Conservation (phyloP, 495 filamentous ascomycete genomes). For the Aspergillus haitiensis region DNA sequence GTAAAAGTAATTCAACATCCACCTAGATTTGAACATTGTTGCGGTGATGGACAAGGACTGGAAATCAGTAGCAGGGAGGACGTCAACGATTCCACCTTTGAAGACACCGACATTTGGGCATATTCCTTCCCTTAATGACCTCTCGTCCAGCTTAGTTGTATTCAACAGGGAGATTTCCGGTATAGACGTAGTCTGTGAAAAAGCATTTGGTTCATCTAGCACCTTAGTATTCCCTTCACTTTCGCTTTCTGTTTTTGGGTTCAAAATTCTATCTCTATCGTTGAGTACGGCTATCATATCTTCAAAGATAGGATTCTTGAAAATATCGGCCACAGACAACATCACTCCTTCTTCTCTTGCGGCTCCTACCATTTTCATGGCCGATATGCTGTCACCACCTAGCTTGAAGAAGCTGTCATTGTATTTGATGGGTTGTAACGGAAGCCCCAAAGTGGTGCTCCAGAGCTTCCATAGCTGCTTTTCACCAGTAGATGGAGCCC, state of each 20-base stretch:
- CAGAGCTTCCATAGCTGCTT: slow-evolving; percentile 47
- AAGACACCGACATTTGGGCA: slow-evolving; percentile 57
- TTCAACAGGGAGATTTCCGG: slow-evolving; percentile 48
- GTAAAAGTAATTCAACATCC: slow-evolving; percentile 60
- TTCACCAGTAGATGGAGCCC: slow-evolving; percentile 24
- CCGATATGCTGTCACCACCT: slow-evolving; percentile 59
- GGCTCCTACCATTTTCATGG: slow-evolving; percentile 67
- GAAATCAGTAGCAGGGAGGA: slow-evolving; percentile 62
- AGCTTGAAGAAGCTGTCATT: slow-evolving; percentile 52
- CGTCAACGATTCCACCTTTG: slow-evolving; percentile 56
- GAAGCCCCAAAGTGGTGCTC: slow-evolving; percentile 46
- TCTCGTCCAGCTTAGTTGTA: slow-evolving; percentile 42
- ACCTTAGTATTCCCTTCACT: slow-evolving; percentile 22
- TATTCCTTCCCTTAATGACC: slow-evolving; percentile 46
- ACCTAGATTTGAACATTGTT: slow-evolving; percentile 52
- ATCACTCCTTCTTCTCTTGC: slow-evolving; percentile 53
- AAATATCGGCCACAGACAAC: slow-evolving; percentile 57
- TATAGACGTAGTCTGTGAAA: slow-evolving; percentile 28
- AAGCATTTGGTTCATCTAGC: slow-evolving; percentile 4
- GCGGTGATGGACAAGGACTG: slow-evolving; percentile 64
- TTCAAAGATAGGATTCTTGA: slow-evolving; percentile 47
- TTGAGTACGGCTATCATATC: slow-evolving; percentile 45
- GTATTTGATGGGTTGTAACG: slow-evolving; percentile 39
- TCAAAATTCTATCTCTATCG: slow-evolving; percentile 2
- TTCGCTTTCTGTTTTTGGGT: not conserved